Base-by-base conservation (phyloP, 2,329 filamentous ascomycete species). In the Aureobasidium uvarum region DNA sequence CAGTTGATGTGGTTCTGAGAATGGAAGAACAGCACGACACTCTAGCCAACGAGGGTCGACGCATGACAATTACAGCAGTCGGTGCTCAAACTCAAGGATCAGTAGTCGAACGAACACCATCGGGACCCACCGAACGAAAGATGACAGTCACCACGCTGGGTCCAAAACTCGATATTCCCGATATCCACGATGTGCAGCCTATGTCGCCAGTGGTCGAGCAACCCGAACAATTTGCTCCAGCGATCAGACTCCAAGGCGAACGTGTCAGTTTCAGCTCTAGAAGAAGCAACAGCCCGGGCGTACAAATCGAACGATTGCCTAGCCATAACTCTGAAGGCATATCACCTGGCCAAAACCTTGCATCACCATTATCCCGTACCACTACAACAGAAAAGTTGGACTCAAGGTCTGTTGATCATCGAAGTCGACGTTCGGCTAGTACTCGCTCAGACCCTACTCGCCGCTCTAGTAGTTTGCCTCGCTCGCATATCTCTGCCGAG, bases 1-100 rank as follows among this genome's bases (percentile, higher is more conserved):
- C 77, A 18, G 66, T 67, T 6, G 62, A 67, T 33, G 66, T 69
- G 7, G 66, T 69, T 1, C 55, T 69, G 6, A 46, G 59, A n/a
- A 28, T 69, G 38, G 66, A 67, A 43, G 67, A 69, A 56, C 52
- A 60, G 1, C 36, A 58, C 1, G 52, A 60, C 5, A 38, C 41
- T 3, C 10, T 55, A 3, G 64, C 25, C 11, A 25, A 65, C 2
- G 52, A 58, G 23, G 67, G 67, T 14, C 54, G 67, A 16, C 65
- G 66, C 48, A 69, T 69, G 67, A 69, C 66, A 0, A 58, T 69
- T 20, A 68, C 66, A n/a, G 67, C 67, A 25, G 39, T 69, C 5
- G 66, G 66, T 11, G 46, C 66, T 0, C 60, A 64, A 43, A 50
- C 54, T 11, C 63, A 67, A n/a, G 60, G 48, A n/a, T n/a, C 41